A percentile compares a stretch with the other conserved stretches of the same genome.
Evolutionary conservation across 2,329 filamentous ascomycete species (phyloP).

Genomic region (Aureobasidium lini): DNA sequence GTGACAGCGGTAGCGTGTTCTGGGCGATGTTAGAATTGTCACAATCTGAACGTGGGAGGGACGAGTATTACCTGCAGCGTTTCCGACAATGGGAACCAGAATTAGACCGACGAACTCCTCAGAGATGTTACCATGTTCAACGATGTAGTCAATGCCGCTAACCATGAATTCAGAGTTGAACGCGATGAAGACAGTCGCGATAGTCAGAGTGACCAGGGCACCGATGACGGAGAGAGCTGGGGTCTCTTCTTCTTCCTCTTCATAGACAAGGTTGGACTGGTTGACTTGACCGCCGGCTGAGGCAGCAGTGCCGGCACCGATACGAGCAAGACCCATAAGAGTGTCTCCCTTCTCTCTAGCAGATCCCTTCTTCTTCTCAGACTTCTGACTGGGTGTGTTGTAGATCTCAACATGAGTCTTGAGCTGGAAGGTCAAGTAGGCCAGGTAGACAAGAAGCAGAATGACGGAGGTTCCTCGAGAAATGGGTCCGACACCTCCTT

Average conservation of each 20-base stretch:
- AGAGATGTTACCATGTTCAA: constrained; percentile 39
- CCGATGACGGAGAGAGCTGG: constrained; percentile 67
- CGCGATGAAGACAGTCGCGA: constrained; percentile 72
- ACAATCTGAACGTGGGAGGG: no score
- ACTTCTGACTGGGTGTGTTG: constrained; percentile 71
- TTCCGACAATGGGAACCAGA: constrained; percentile 57
- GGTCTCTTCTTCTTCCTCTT: constrained; percentile 55
- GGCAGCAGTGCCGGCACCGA: constrained; percentile 46
- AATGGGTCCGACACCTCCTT: constrained; percentile 27
- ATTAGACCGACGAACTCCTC: constrained; percentile 58
- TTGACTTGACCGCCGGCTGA: constrained; percentile 44
- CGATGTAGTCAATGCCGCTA: constrained; percentile 50
- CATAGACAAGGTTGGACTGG: constrained; percentile 38
- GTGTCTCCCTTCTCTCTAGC: constrained; percentile 45
- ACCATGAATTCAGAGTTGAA: constrained; percentile 66
- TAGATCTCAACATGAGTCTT: constrained; percentile 77
- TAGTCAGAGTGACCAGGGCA: constrained; percentile 61
- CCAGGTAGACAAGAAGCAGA: constrained; percentile 72
- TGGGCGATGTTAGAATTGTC: background rate
- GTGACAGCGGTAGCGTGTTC: constrained; percentile 59
- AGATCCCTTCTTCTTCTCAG: constrained; percentile 47
- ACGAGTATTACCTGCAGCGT: constrained; percentile 31
- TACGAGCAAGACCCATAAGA: constrained; percentile 42
- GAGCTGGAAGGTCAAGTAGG: constrained; percentile 85
- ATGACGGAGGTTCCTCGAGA: constrained; percentile 73